A percentile compares a stretch with the other conserved stretches of the same genome.
These are phyloP conservation scores for Stemphylium lycopersici DNA, from an alignment of 2,329 filamentous ascomycete genomes.

Conservation along the genomic window DNA sequence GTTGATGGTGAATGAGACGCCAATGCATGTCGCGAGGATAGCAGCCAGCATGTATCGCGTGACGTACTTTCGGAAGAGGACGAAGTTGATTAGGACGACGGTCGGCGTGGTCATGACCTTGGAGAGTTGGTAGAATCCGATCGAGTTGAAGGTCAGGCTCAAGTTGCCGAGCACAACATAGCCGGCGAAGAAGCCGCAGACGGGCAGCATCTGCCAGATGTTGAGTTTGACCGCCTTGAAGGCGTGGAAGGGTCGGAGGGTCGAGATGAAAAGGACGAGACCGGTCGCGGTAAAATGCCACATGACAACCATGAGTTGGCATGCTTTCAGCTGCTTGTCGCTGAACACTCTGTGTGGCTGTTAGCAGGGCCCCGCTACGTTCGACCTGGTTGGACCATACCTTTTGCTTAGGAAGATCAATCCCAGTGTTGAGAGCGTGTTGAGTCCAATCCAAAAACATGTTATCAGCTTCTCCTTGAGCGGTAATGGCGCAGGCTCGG, in stretches of 20 bases:
- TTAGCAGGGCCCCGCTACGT: constrained; percentile 22
- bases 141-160: constrained; percentile 54
- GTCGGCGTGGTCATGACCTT: constrained; percentile 58
- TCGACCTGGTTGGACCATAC: constrained; percentile 31
- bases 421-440: constrained; percentile 52
- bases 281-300: constrained; percentile 56
- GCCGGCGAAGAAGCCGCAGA: constrained; percentile 55
- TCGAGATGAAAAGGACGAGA: constrained; percentile 52
- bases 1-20: constrained; percentile 54
- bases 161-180: constrained; percentile 56
- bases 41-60: constrained; percentile 50
- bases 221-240: constrained; percentile 54
- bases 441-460: constrained; percentile 51
- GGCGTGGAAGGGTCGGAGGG: constrained; percentile 51
- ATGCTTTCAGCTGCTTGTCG: constrained; percentile 52
- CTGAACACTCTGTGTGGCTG: constrained; percentile 49
- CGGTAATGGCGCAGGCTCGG: constrained; percentile 33
- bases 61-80: constrained; percentile 52
- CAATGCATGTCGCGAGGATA: constrained; percentile 52
- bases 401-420: constrained; percentile 56
- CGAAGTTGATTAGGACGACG: constrained; percentile 54
- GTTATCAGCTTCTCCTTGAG: constrained; percentile 49
- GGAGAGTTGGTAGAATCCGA: constrained; percentile 57
- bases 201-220: constrained; percentile 53
- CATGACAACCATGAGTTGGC: constrained; percentile 56